Evolutionary conservation across 2,329 filamentous ascomycete species (phyloP).

Genomic region (Drechslerella coelobrocha): DNA sequence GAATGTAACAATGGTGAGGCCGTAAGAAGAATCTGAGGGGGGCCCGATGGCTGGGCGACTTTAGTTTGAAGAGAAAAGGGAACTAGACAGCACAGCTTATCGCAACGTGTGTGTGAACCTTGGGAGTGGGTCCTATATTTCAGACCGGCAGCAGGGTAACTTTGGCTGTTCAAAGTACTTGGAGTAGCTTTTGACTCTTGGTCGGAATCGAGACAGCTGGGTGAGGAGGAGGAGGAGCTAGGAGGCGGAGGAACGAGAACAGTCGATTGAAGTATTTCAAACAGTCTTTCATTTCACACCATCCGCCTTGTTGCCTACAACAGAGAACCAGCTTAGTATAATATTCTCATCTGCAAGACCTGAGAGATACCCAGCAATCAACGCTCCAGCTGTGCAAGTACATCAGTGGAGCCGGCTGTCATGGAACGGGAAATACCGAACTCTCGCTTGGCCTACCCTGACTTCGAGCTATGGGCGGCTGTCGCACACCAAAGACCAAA

Average conservation of each 20-base stretch:
- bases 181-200: not conserved
- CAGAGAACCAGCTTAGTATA: no score
- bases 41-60: conserved; percentile 1
- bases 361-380: not conserved
- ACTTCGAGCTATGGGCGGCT: conserved; percentile 30
- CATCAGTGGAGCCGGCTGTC: conserved; percentile 1
- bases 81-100: conserved; percentile 44
- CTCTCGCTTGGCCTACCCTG: conserved; percentile 48
- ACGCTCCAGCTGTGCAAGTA: not conserved
- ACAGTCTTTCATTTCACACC: not conserved
- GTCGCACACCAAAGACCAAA: conserved; percentile 24
- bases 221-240: not conserved
- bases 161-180: not conserved
- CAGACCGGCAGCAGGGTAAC: conserved; percentile 22
- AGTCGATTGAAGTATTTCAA: not conserved
- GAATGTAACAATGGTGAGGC: conserved; percentile 29
- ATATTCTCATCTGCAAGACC: not conserved
- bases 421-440: conserved; percentile 42
- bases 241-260: not conserved
- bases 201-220: not conserved
- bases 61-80: conserved; percentile 24
- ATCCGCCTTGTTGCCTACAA: not conserved
- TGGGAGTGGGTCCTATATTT: conserved; percentile 47
- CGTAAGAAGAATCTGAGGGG: conserved; percentile 1
- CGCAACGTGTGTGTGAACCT: conserved; percentile 44